phyloP scores from a whole-genome alignment of 2,329 filamentous ascomycete species.

The Fusarium tuaranense region DNA sequence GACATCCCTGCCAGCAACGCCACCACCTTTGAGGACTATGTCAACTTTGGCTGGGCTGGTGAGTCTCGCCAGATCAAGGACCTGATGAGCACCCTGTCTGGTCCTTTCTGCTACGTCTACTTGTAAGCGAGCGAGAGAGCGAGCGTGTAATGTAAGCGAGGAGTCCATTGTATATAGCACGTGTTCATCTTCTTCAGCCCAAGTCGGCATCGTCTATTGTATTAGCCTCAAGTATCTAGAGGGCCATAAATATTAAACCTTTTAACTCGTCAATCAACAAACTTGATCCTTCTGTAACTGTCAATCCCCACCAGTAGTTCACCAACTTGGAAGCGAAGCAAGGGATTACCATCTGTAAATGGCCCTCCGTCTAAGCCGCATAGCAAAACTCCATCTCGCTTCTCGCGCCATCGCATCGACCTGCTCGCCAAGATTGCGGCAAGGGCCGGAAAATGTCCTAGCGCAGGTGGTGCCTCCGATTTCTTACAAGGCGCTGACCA shows the following conservation, averaged over 20 bases:
- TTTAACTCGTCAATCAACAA: neutral
- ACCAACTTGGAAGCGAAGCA: neutral
- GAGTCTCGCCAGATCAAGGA: constrained; percentile 45
- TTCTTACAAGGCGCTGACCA: neutral
- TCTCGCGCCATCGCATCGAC: neutral
- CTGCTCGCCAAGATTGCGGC: neutral
- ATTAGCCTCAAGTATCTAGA: neutral
- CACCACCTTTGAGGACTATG: constrained; percentile 43
- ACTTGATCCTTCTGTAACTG: neutral
- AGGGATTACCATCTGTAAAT: neutral
- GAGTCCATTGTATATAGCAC: constrained; percentile 1
- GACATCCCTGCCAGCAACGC: constrained; percentile 38
- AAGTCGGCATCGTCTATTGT: neutral
- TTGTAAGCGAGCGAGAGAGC: constrained; percentile 34
- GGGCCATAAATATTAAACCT: neutral
- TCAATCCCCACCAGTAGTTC: neutral
- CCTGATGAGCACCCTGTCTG: constrained; percentile 47
- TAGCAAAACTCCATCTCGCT: neutral
- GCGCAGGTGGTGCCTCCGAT: neutral
- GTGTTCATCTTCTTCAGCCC: constrained; percentile 5
- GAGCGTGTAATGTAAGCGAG: neutral
- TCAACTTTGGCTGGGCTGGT: constrained; percentile 44
- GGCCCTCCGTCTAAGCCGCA: neutral
- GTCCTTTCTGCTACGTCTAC: constrained; percentile 51
- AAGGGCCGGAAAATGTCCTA: constrained; percentile 6